phyloP scores from a whole-genome alignment of 2,329 filamentous ascomycete species.

The Xylaria sp. region DNA sequence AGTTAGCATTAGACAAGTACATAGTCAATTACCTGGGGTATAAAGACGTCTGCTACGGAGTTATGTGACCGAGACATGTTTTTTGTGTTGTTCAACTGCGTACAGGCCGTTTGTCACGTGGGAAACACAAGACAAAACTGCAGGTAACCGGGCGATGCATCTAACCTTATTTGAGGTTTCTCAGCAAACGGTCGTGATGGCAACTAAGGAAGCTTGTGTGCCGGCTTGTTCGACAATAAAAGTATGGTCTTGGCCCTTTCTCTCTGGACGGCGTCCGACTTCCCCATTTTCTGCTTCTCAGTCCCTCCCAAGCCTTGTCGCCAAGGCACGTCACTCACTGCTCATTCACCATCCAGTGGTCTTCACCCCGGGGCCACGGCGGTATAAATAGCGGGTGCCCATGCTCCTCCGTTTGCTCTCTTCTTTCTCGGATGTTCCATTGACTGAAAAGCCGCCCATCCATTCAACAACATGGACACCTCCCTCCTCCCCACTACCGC shows the following conservation, averaged over 20 bases:
- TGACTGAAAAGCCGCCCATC: constrained; percentile 8
- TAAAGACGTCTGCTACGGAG: neutral
- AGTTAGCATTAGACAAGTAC: neutral
- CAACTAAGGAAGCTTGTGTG: constrained; percentile 10
- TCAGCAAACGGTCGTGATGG: constrained; percentile 39
- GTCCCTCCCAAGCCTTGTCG: neutral
- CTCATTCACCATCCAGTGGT: constrained; percentile 13
- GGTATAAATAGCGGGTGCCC: constrained; percentile 33
- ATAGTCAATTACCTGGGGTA: constrained; percentile 3
- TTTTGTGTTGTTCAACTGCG: constrained; percentile 24
- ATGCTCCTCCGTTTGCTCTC: constrained; percentile 37
- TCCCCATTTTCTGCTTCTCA: neutral
- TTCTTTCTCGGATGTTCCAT: constrained; percentile 24
- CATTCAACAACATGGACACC: constrained; percentile 31
- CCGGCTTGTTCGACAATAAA: neutral
- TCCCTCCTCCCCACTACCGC: constrained; percentile 22
- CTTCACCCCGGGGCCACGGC: constrained; percentile 22
- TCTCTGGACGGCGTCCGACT: neutral
- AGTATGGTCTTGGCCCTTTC: neutral
- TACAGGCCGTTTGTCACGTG: constrained; percentile 43
- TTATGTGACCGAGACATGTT: constrained; percentile 24
- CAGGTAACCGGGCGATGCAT: constrained; percentile 42
- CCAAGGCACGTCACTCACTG: constrained; percentile 3
- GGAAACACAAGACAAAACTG: constrained; percentile 41
- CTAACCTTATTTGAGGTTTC: constrained; percentile 42